Evolutionary conservation across 352 stramenopile genomes (phyloP), one percentile per base, ranked within the genome.

Genomic region (Globisporangium polare): DNA sequence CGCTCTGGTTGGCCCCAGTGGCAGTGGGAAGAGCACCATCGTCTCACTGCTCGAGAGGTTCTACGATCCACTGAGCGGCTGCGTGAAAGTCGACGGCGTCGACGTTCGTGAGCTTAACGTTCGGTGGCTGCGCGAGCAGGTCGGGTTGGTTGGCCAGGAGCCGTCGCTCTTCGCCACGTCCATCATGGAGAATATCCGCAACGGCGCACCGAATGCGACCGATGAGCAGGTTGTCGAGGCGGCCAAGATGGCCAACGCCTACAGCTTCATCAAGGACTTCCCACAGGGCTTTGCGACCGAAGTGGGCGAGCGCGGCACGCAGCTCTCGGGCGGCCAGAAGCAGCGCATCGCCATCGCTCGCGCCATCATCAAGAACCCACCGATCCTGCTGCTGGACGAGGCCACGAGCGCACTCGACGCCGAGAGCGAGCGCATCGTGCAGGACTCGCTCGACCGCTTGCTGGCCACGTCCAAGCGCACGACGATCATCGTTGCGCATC

Each of bases 91-190:
- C 5, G 68, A 75, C 46, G 68, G 60, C 24, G 50, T 47, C 43
- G 55, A 83, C 64, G 70, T 95, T 22, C 62, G 77, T 12, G 63
- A 58, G 18, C 45, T 94, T 0, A 89, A 80, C 22, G 81, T 95
- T 46, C 74, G 77, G 45, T 89, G 68, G 61, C 73, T 98, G 29
- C 74, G 94, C 43, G 60, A 69, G n/a, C 52, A 73, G 13, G 87
- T 98, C 51, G 94, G 90, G 8, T 77, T 98, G 17, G 93, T 99
- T 3, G 84, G 92, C 1, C 95, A 99, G 58, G 70, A 79, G 69
- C 79, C n/a, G 73, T 54, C 57, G 39, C 39, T 73, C 35, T 72
- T 73, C 56, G 42, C 60, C 15, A 53, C 37, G 6, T 62, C 70
- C 18, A 74, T 75, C 43, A 56, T 58, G n/a, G 59, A 67, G 24